Conservation (phyloP, 1,284 basidiomycete species). For the Entoloma clypeatum region DNA sequence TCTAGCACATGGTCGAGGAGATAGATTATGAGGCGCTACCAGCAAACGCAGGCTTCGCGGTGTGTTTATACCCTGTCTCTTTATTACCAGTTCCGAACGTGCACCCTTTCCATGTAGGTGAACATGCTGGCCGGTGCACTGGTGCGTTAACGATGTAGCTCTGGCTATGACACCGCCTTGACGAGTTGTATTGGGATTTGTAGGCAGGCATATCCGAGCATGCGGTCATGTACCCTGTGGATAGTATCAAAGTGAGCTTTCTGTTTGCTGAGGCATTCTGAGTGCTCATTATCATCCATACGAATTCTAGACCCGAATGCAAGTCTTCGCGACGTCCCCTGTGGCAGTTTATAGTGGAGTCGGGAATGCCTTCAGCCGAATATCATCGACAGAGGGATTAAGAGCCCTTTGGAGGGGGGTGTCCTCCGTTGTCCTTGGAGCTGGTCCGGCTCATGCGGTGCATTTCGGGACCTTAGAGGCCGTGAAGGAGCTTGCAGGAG, state of each 20-base stretch:
- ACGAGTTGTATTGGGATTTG: background rate
- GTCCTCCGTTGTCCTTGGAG: conserved; percentile 94
- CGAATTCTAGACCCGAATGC: conserved; percentile 88
- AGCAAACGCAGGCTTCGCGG: conserved; percentile 70
- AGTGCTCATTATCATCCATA: conserved; percentile 4
- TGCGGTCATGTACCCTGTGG: conserved; percentile 97
- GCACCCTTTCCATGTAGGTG: conserved; percentile 46
- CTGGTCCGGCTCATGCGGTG: conserved; percentile 96
- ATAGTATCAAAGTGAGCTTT: conserved; percentile 86
- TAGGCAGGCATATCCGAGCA: conserved; percentile 99
- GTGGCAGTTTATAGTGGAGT: conserved; percentile 87
- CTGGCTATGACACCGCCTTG: background rate
- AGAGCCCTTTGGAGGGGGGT: conserved; percentile 95
- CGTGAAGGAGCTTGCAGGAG: conserved; percentile 90
- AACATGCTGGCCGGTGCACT: conserved; percentile 98
- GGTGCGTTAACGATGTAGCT: conserved; percentile 46
- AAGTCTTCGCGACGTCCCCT: conserved; percentile 85
- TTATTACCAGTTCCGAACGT: conserved; percentile 1
- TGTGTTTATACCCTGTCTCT: conserved; percentile 32
- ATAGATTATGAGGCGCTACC: conserved; percentile 75
- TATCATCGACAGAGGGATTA: conserved; percentile 91
- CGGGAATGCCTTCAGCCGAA: conserved; percentile 83
- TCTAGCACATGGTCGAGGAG: conserved; percentile 51
- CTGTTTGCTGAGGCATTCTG: background rate
- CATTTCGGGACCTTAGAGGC: conserved; percentile 98